These are phyloP conservation scores for Quercus variabilis DNA, from an alignment of 306 rosid genomes.

Conservation along the genomic window DNA sequence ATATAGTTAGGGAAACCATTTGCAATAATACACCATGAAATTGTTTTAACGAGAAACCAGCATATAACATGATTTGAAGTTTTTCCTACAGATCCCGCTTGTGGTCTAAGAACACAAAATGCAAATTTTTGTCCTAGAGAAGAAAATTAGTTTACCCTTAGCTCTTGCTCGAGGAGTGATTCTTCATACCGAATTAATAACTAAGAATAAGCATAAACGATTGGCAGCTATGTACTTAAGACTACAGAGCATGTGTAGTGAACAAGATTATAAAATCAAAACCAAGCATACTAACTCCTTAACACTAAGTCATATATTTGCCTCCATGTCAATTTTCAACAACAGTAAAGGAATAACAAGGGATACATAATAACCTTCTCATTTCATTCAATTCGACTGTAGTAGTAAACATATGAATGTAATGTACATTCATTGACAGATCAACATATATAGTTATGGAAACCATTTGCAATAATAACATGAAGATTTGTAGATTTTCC, in stretches of 20 bases:
- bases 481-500: background rate
- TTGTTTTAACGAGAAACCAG: no score
- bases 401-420: background rate
- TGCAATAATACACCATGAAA: background rate
- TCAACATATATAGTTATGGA: background rate
- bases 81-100: background rate
- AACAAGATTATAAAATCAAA: background rate
- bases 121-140: no score
- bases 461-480: background rate
- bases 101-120: background rate
- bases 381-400: background rate
- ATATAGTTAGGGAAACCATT: background rate
- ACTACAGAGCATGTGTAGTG: background rate
- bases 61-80: background rate
- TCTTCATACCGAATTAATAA: constrained; percentile 76
- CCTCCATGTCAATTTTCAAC: background rate
- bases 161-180: constrained; percentile 78
- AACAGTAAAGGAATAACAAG: background rate
- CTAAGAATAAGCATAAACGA: background rate
- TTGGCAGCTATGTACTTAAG: background rate
- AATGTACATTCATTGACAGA: background rate
- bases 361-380: background rate
- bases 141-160: constrained; percentile 43
- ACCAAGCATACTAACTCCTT: constrained; percentile 1
- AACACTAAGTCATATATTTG: background rate